Evolutionary conservation across 2,329 filamentous ascomycete species (phyloP), one percentile per base, ranked within the genome.

Genomic region (Venturia effusa): DNA sequence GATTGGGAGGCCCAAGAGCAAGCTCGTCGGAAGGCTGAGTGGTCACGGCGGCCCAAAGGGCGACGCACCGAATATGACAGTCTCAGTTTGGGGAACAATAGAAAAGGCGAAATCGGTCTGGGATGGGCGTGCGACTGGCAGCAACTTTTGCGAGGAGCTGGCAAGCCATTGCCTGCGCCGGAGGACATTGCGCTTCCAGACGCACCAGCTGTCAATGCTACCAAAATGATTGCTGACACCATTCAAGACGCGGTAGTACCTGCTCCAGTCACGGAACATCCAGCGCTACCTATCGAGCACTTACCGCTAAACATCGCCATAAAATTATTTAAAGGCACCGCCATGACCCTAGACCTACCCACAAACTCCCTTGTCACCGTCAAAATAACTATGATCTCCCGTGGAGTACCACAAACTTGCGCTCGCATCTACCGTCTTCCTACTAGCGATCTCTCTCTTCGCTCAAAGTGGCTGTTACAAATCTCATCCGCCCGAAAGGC

Each of bases 371-470:
- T 86, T 2, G 76, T 87, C 62, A 88, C 85, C 0, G 81, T 92
- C 57, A 83, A 82, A 61, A 78, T 97, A 63, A 85, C 79, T 0
- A 80, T 94, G 57, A 72, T 88, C 10, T 79, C 81, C 45, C 85
- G 90, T 64, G 93, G 94, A 32, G 83, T 88, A 0, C 89, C 87
- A 3, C 80, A 77, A 0, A 77, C 84, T 3, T 89, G 88, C 72
- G 90, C 93, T 4, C 84, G 94, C 41, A 86, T 97, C 67, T 99
- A 97, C 75, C 87, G 90, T 17, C 84, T 97, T 19, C 90, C 93
- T n/a, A 74, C 78, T 3, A 74, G 68, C 34, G 71, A 80, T 61
- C 65, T 73, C 2, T 76, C 82, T 40, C 80, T 92, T 1, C 84
- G 88, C 19, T 76, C 79, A 7, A 81, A 87, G 72, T 97, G 93